A percentile compares a stretch with the other conserved stretches of the same genome.
phyloP scores from a whole-genome alignment of 306 rosid genomes.

The Arachis stenosperma region DNA sequence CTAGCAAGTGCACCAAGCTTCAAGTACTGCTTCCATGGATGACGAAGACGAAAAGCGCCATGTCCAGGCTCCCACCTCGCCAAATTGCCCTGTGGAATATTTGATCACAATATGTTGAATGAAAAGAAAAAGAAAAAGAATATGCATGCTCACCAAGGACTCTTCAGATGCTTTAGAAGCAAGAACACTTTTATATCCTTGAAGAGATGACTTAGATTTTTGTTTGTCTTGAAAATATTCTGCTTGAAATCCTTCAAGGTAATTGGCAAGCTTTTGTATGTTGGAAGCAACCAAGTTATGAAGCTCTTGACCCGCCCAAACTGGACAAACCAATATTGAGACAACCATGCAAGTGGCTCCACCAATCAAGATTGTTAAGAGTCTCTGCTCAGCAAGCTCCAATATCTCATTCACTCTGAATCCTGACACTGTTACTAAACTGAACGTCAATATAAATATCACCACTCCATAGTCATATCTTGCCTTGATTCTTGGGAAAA shows the following conservation, averaged over 20 bases:
- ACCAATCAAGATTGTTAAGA: conserved; percentile 66
- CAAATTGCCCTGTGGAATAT: conserved; percentile 65
- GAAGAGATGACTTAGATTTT: conserved; percentile 51
- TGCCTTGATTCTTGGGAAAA: conserved; percentile 73
- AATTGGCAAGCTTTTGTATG: conserved; percentile 72
- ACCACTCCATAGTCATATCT: conserved; percentile 85
- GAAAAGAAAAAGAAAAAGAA: neutral
- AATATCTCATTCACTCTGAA: conserved; percentile 57
- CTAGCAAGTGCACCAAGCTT: conserved; percentile 72
- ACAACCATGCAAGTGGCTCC: conserved; percentile 69
- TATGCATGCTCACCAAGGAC: conserved; percentile 49
- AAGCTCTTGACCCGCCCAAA: conserved; percentile 95
- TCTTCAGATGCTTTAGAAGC: conserved; percentile 74
- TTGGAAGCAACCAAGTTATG: conserved; percentile 74
- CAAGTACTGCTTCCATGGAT: conserved; percentile 90
- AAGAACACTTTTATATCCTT: conserved; percentile 72
- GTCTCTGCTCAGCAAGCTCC: conserved; percentile 68
- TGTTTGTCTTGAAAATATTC: conserved; percentile 60
- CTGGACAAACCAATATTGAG: conserved; percentile 67
- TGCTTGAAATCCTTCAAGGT: conserved; percentile 67
- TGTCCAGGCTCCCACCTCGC: conserved; percentile 98
- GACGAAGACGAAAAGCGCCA: conserved; percentile 70
- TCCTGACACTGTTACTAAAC: conserved; percentile 78
- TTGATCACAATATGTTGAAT: conserved; percentile 16
- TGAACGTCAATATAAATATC: conserved; percentile 85